These are phyloP conservation scores for Cornus controversa DNA, from an alignment of 148 eudicot genomes.

Conservation along the genomic window DNA sequence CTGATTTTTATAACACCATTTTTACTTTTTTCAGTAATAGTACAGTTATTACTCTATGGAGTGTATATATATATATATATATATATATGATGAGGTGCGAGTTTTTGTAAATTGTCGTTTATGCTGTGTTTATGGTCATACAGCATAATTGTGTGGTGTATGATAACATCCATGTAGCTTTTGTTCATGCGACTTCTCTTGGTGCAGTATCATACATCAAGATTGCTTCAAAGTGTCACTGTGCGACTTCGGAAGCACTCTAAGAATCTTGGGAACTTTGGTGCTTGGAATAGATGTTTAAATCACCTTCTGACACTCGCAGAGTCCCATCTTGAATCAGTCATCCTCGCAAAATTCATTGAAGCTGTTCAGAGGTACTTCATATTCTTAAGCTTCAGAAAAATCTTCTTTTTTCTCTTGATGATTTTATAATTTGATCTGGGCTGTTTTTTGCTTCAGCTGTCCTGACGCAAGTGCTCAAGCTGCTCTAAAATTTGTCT, in stretches of 20 bases:
- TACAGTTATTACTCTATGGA: too few species aligned
- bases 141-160: background rate
- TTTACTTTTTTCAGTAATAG: too few species aligned
- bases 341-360: slow-evolving; percentile 77
- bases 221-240: slow-evolving; percentile 91
- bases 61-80: too few species aligned
- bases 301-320: slow-evolving; percentile 93
- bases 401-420: slow-evolving; percentile 2
- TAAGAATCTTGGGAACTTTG: slow-evolving; percentile 80
- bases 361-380: slow-evolving; percentile 70
- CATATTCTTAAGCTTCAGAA: background rate
- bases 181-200: slow-evolving; percentile 3
- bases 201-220: slow-evolving; percentile 88
- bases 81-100: too few species aligned
- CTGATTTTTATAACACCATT: too few species aligned
- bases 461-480: too few species aligned
- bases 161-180: background rate
- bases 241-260: slow-evolving; percentile 81
- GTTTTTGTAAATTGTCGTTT: too few species aligned
- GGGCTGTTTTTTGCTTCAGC: too few species aligned
- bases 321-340: slow-evolving; percentile 92
- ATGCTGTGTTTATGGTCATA: background rate
- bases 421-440: slow-evolving; percentile 1
- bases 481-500: too few species aligned
- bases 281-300: slow-evolving; percentile 98